phyloP scores from a whole-genome alignment of 31 red algal genomes.

The Odonthalia washingtoniensis region DNA sequence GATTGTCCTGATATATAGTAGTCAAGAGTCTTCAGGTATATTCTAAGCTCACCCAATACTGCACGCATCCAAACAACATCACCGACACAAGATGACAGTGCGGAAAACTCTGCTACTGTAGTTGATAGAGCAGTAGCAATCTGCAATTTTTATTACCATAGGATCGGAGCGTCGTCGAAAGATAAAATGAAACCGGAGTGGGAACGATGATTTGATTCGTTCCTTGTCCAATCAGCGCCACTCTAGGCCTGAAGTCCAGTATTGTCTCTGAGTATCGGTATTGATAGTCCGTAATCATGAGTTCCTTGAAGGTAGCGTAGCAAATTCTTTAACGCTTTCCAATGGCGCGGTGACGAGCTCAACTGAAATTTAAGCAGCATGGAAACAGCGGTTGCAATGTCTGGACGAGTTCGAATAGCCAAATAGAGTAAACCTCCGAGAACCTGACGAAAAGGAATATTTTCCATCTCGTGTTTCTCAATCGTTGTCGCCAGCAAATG shows the following conservation, averaged over 20 bases:
- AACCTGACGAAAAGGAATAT: constrained; percentile 17
- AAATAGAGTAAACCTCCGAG: constrained; percentile 41
- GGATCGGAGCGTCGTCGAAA: neutral
- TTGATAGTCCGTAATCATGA: neutral
- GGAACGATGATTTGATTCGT: constrained; percentile 10
- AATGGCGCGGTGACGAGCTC: neutral
- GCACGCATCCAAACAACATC: constrained; percentile 21
- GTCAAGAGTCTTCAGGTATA: neutral
- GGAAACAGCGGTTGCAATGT: constrained; percentile 42
- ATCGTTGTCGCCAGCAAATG: neutral
- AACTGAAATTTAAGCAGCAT: constrained; percentile 47
- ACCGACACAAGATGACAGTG: constrained; percentile 18
- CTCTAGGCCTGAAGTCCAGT: no score
- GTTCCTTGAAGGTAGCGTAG: constrained; percentile 36
- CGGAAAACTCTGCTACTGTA: constrained; percentile 34
- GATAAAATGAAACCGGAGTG: neutral
- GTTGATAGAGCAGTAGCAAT: constrained; percentile 13
- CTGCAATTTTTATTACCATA: constrained; percentile 34
- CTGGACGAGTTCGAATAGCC: constrained; percentile 29
- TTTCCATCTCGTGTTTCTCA: constrained; percentile 1
- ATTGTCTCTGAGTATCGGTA: neutral
- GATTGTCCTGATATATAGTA: constrained; percentile 41
- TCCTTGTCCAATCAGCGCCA: no score
- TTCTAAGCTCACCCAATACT: neutral
- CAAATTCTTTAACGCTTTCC: constrained; percentile 37